Evolutionary conservation across 768 basidiomycete genomes (phyloP).

Genomic region (Cubamyces lactineus): DNA sequence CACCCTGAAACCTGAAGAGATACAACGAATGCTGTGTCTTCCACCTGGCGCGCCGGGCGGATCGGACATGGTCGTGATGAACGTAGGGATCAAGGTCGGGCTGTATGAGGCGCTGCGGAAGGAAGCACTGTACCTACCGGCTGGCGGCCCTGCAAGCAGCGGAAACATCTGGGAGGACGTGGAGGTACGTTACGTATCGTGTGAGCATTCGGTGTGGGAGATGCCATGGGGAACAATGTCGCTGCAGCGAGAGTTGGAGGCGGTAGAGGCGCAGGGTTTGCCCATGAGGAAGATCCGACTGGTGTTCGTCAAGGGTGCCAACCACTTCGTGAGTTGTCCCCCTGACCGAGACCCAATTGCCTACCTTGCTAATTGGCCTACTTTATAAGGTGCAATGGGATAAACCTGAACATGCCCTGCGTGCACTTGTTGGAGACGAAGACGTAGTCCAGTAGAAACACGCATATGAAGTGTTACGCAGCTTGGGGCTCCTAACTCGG

Average conservation of each 20-base stretch:
- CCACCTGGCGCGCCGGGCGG: constrained; percentile 17
- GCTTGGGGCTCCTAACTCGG: too few relatives aligned
- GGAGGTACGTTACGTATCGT: constrained; percentile 10
- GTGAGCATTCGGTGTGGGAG: constrained; percentile 15
- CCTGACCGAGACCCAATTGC: too few relatives aligned
- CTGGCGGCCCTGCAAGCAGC: not conserved
- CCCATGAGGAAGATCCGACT: constrained; percentile 4
- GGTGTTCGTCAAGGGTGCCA: constrained; percentile 11
- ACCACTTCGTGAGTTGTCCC: constrained; percentile 16
- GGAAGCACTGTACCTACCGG: constrained; percentile 6
- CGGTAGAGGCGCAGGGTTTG: not conserved
- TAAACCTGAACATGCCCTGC: constrained; percentile 10
- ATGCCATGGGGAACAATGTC: not conserved
- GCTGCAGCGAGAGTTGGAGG: constrained; percentile 8
- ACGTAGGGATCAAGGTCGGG: constrained; percentile 14
- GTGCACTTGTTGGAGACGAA: constrained; percentile 4
- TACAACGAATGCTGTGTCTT: constrained; percentile 1
- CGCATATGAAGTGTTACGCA: not conserved
- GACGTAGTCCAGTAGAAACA: not conserved
- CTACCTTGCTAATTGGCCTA: too few relatives aligned
- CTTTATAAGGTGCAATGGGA: constrained; percentile 12
- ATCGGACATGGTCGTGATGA: constrained; percentile 20
- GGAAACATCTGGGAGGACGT: not conserved
- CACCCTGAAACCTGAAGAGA: constrained; percentile 18
- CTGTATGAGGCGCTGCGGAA: constrained; percentile 4